Evolutionary conservation across 1,284 basidiomycete genomes (phyloP).

Genomic region (Leccinum insigne): DNA sequence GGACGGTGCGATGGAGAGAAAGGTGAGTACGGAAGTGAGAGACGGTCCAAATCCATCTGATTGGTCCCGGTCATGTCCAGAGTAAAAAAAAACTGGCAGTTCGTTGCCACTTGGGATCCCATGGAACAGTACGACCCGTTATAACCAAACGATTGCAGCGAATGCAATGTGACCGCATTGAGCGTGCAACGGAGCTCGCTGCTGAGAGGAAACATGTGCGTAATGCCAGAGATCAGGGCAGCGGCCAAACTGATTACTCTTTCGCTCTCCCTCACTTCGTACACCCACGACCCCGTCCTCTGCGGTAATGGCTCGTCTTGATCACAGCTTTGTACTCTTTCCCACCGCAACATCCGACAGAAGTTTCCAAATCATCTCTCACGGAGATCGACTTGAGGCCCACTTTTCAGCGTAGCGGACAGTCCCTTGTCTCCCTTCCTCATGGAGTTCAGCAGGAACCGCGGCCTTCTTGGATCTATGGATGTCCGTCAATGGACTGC

Average conservation of each 20-base stretch:
- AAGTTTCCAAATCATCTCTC: slow-evolving; percentile 17
- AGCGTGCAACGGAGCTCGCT: slow-evolving; percentile 60
- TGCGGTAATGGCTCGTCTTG: slow-evolving; percentile 16
- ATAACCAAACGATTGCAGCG: slow-evolving; percentile 84
- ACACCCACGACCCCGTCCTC: slow-evolving; percentile 16
- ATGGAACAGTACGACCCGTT: slow-evolving; percentile 76
- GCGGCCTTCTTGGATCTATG: slow-evolving; percentile 20
- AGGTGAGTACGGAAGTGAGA: slow-evolving; percentile 43
- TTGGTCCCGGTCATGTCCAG: slow-evolving; percentile 35
- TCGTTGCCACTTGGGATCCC: slow-evolving; percentile 69
- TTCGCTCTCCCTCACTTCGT: slow-evolving; percentile 8
- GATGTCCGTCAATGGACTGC: slow-evolving; percentile 23
- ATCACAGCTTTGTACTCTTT: slow-evolving; percentile 22
- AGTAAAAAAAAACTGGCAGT: slow-evolving; percentile 54
- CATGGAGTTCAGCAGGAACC: slow-evolving; percentile 29
- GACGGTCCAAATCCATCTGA: slow-evolving; percentile 7
- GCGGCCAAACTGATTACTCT: slow-evolving; percentile 59
- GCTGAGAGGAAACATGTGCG: slow-evolving; percentile 63
- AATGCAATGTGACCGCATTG: slow-evolving; percentile 75
- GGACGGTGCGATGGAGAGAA: slow-evolving; percentile 55
- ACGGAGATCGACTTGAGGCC: slow-evolving; percentile 14
- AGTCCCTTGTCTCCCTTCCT: slow-evolving; percentile 26
- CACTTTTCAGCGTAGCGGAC: slow-evolving; percentile 2
- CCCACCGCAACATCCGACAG: slow-evolving; percentile 14
- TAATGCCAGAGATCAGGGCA: slow-evolving; percentile 49